A percentile compares a stretch with the other conserved stretches of the same genome.
phyloP scores from a whole-genome alignment of 139 green algal species.

The Parachlorella kessleri region DNA sequence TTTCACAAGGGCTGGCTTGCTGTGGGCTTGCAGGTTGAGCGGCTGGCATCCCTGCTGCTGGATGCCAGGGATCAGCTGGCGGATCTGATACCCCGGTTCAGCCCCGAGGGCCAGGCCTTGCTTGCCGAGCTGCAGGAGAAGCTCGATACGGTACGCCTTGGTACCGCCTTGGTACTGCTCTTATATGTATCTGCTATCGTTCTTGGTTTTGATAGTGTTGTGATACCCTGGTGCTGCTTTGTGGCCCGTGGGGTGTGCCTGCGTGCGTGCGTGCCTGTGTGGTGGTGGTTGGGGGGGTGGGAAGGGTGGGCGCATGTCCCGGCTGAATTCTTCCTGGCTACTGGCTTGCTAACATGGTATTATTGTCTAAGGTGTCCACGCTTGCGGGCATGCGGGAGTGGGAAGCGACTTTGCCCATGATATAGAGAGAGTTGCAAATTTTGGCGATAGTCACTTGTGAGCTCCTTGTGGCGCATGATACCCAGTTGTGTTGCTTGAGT shows the following conservation, averaged over 20 bases:
- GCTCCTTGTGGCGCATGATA: too few relatives aligned
- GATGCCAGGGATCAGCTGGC: slow-evolving; percentile 33
- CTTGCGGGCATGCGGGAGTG: too few relatives aligned
- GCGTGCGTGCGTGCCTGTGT: too few relatives aligned
- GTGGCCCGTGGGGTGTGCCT: not conserved
- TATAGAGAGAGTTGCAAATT: too few relatives aligned
- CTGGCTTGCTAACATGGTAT: too few relatives aligned
- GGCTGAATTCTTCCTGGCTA: too few relatives aligned
- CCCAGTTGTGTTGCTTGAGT: not conserved
- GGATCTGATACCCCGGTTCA: slow-evolving; percentile 22
- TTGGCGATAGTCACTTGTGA: too few relatives aligned
- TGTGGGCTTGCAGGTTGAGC: not conserved
- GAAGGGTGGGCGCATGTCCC: too few relatives aligned
- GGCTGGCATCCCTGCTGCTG: slow-evolving; percentile 24
- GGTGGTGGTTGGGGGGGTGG: too few relatives aligned
- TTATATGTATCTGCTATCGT: not conserved
- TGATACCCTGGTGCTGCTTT: not conserved
- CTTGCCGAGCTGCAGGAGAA: slow-evolving; percentile 19
- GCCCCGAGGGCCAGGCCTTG: slow-evolving; percentile 6
- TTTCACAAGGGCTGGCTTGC: too few relatives aligned
- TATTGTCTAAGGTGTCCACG: too few relatives aligned
- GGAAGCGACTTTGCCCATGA: too few relatives aligned
- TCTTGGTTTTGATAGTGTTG: not conserved
- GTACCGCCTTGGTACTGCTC: not conserved
- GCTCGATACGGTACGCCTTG: slow-evolving; percentile 24